Base-by-base conservation (phyloP, 345 rosid species). In the Odontarrhena argentea region DNA sequence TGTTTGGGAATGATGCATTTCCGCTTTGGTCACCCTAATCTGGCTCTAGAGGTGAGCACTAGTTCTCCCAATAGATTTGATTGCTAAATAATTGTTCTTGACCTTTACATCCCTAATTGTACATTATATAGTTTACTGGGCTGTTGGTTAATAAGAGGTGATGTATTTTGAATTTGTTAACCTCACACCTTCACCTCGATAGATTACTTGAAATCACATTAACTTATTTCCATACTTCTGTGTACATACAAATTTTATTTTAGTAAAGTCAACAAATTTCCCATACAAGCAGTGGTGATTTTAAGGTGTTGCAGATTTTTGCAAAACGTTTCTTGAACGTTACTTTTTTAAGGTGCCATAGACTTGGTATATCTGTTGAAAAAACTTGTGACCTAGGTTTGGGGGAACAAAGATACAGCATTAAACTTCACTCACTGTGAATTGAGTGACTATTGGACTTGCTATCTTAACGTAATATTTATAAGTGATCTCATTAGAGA, bases 1-100 rank as follows among this genome's bases (percentile, higher is more conserved):
- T 91, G 89, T 82, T 66, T 87, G 69, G 99, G 97, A 73, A 85
- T 91, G 96, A 77, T 88, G 92, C 97, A 94, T 78, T 88, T 86
- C 73, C 94, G 87, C 82, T 87, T 88, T 76, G 99, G 99, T 54
- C 97, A 94, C 85, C 99, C 99, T 36, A 86, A 83, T 77, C 86
- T 83, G 78, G 99, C 96, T 60, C 73, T 94, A 75, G 86, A 88
- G 95, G 99, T 94, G 68, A 78, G 82, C 67, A 63, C 26, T 24
- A n/a, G 56, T 57, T 51, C 52, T 62, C 71, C 32, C 3, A 10
- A 35, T 38, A 38, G 52, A 28, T 18, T 64, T 15, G 40, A 55
- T 56, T 48, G 41, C 60, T 30, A 46, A 28, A 47, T 11, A 61
- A 4, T 68, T 26, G 34, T 68, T 68, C 30, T 7, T 28, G 40